These are phyloP conservation scores for Salix dunnii DNA, from an alignment of 345 rosid genomes.

Conservation along the genomic window DNA sequence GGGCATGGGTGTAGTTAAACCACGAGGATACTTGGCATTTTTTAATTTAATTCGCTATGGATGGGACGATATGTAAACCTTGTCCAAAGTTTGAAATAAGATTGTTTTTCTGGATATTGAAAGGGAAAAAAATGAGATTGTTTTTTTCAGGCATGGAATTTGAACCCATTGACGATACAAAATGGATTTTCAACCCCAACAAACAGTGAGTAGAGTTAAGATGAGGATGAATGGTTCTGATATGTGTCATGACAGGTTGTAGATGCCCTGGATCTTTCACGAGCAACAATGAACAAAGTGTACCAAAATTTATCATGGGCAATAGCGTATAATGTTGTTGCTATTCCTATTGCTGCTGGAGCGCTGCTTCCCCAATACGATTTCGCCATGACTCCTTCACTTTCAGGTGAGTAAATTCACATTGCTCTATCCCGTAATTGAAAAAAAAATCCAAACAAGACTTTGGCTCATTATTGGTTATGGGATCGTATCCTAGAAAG, in stretches of 20 bases:
- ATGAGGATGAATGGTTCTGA: neutral
- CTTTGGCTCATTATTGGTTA: too few relatives aligned
- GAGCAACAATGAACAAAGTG: constrained; percentile 83
- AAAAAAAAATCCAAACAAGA: too few relatives aligned
- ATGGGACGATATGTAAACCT: neutral
- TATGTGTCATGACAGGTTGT: constrained; percentile 47
- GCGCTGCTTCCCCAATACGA: constrained; percentile 74
- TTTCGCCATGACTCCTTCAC: constrained; percentile 87
- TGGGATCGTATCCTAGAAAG: neutral
- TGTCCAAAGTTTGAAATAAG: neutral
- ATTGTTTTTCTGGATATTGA: neutral
- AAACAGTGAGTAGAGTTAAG: neutral
- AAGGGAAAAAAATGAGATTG: neutral
- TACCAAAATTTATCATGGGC: constrained; percentile 93
- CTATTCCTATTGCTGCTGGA: constrained; percentile 93
- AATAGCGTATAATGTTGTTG: constrained; percentile 66
- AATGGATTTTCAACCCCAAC: neutral
- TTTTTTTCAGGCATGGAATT: neutral
- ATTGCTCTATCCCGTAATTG: neutral
- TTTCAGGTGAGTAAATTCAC: constrained; percentile 53
- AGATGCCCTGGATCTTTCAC: constrained; percentile 79
- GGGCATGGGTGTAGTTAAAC: too few relatives aligned
- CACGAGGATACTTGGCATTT: too few relatives aligned
- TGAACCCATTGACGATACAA: neutral
- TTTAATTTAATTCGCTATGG: neutral